Percentiles rank a stretch among this genome's conserved stretches.
Evolutionary conservation across 768 basidiomycete genomes (phyloP).

Genomic region (Bullera alba): DNA sequence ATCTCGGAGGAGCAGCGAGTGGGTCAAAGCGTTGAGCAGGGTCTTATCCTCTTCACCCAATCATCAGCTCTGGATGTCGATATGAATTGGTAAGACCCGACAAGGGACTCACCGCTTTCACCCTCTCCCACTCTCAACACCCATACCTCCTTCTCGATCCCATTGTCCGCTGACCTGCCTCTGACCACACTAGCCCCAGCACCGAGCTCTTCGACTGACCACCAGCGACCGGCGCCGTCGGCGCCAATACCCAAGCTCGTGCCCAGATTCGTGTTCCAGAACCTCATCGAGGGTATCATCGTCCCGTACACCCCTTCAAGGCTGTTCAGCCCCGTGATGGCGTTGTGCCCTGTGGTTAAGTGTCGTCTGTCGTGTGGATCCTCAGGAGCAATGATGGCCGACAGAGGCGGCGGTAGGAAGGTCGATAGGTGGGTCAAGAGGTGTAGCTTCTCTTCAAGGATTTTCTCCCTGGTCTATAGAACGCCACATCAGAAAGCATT

Average conservation of each 20-base stretch:
- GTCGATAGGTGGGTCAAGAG: conserved; percentile 29
- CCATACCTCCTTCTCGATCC: conserved; percentile 32
- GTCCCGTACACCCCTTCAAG: too few species aligned
- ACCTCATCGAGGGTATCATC: conserved; percentile 10
- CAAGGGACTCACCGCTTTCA: conserved; percentile 12
- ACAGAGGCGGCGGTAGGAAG: conserved; percentile 34
- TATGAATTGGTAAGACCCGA: too few species aligned
- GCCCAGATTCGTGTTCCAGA: conserved; percentile 10
- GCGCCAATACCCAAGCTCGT: background rate
- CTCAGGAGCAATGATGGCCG: conserved; percentile 8
- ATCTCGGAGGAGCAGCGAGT: conserved; percentile 33
- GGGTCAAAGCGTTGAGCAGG: conserved; percentile 22
- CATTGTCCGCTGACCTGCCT: conserved; percentile 3
- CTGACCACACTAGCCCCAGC: conserved; percentile 34
- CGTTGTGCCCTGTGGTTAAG: conserved; percentile 3
- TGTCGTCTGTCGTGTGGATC: background rate
- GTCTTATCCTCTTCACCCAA: conserved; percentile 5
- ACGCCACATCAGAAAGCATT: background rate
- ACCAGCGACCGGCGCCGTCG: conserved; percentile 19
- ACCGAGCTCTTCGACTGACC: conserved; percentile 36
- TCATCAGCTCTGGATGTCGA: too few species aligned
- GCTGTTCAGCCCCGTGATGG: too few species aligned
- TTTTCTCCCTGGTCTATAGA: conserved; percentile 19
- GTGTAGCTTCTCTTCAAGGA: conserved; percentile 19
- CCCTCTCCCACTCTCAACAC: conserved; percentile 17